Conservation (phyloP, 768 basidiomycete species). For the Agrocybe praecox region DNA sequence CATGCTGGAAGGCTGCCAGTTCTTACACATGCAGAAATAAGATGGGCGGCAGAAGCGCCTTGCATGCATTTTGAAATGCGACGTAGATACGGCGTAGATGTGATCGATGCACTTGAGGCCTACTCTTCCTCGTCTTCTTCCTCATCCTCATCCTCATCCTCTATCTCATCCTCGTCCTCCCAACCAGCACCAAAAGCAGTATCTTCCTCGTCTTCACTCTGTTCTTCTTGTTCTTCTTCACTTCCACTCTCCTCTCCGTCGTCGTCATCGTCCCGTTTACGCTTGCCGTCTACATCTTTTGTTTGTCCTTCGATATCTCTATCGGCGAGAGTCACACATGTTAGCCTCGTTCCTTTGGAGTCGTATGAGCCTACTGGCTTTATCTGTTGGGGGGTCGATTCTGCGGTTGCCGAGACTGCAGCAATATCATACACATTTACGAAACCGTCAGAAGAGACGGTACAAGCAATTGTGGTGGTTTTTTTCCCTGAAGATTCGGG, state of each 20-base stretch:
- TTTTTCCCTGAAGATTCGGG: constrained; percentile 36
- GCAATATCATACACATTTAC: constrained; percentile 77
- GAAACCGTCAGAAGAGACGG: constrained; percentile 90
- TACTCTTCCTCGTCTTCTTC: too few species aligned
- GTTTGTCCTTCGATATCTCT: constrained; percentile 19
- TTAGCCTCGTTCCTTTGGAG: constrained; percentile 84
- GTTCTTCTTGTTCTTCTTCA: constrained; percentile 27
- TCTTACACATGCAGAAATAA: too few species aligned
- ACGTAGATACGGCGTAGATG: too few species aligned
- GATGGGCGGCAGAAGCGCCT: too few species aligned
- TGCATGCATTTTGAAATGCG: too few species aligned
- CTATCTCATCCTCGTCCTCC: constrained; percentile 29
- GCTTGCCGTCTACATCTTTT: constrained; percentile 20
- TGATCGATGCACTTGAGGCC: too few species aligned
- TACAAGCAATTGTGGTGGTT: constrained; percentile 67
- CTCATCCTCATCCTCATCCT: constrained; percentile 25
- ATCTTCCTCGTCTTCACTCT: constrained; percentile 28
- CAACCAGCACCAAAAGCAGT: constrained; percentile 26
- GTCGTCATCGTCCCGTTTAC: constrained; percentile 26
- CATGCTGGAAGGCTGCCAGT: too few species aligned
- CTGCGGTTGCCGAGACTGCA: constrained; percentile 13
- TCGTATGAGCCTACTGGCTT: constrained; percentile 71
- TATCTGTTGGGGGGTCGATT: constrained; percentile 37
- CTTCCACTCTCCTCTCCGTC: constrained; percentile 29
- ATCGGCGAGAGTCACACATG: constrained; percentile 53